Conservation (phyloP, 1,284 basidiomycete species). For the Sphaerobolus stellatus region DNA sequence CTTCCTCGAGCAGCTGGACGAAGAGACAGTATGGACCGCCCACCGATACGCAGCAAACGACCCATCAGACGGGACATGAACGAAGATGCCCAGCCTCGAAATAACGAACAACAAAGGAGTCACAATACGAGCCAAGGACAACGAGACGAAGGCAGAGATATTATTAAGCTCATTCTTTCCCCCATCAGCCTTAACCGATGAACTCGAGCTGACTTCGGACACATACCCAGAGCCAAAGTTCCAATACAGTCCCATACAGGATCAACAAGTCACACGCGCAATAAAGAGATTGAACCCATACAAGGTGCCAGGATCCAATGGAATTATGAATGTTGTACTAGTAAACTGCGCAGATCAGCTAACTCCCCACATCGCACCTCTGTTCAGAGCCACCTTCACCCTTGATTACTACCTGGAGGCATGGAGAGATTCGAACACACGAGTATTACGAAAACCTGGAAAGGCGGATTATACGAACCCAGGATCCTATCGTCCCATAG, state of each 20-base stretch:
- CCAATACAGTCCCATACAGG: neutral
- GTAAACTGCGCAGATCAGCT: neutral
- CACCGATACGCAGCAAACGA: neutral
- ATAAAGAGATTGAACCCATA: neutral
- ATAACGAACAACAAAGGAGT: neutral
- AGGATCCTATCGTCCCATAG: slow-evolving; percentile 14
- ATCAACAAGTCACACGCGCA: neutral
- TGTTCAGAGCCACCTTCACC: neutral
- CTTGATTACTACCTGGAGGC: neutral
- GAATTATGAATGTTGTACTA: neutral
- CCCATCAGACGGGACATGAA: neutral
- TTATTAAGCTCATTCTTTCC: neutral
- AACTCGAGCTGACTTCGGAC: neutral
- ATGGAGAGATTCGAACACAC: slow-evolving; percentile 1
- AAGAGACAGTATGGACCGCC: neutral
- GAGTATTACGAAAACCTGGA: slow-evolving; percentile 14
- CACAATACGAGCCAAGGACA: neutral
- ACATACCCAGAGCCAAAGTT: neutral
- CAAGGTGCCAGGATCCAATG: neutral
- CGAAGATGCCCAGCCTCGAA: neutral
- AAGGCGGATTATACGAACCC: slow-evolving; percentile 15
- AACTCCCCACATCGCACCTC: neutral
- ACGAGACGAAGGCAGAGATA: neutral
- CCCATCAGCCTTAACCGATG: neutral
- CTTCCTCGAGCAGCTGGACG: neutral